Percentiles rank a stretch among this genome's conserved stretches.
Conservation (phyloP, 768 basidiomycete genomes). For the Pisolithus orientalis region DNA sequence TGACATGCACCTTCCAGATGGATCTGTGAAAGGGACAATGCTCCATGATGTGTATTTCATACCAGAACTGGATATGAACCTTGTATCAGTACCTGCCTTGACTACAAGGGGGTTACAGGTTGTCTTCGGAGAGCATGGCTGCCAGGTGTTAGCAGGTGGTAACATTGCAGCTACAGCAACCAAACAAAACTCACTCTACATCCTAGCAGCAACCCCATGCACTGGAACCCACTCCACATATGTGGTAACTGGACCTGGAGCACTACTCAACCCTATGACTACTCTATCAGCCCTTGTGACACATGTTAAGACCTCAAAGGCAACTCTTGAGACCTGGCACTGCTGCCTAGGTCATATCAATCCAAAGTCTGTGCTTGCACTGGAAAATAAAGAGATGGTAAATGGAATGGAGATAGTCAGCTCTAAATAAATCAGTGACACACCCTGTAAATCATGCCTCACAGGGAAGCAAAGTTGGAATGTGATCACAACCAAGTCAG, state of each 20-base stretch:
- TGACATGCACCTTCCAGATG: neutral
- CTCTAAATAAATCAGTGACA: neutral
- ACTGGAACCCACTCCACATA: neutral
- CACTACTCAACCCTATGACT: neutral
- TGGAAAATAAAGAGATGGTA: slow-evolving; percentile 4
- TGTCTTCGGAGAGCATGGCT: neutral
- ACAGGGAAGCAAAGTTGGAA: slow-evolving; percentile 17
- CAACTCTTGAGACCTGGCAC: slow-evolving; percentile 1
- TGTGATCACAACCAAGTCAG: slow-evolving; percentile 6
- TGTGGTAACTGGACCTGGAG: neutral
- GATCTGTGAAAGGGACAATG: neutral
- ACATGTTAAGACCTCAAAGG: neutral
- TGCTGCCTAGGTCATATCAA: neutral
- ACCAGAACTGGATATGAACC: slow-evolving; percentile 6
- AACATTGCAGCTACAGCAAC: neutral
- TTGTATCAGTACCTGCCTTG: no score
- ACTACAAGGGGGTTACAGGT: neutral
- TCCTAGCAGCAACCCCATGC: neutral
- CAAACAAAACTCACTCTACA: slow-evolving; percentile 1
- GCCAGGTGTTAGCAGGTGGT: neutral
- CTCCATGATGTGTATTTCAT: slow-evolving; percentile 1
- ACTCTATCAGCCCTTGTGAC: neutral
- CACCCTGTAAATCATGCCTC: slow-evolving; percentile 14
- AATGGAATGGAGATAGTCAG: slow-evolving; percentile 1
- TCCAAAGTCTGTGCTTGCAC: neutral